These are phyloP conservation scores for Boletus eberwhitei DNA, from an alignment of 768 basidiomycete genomes.

Conservation along the genomic window DNA sequence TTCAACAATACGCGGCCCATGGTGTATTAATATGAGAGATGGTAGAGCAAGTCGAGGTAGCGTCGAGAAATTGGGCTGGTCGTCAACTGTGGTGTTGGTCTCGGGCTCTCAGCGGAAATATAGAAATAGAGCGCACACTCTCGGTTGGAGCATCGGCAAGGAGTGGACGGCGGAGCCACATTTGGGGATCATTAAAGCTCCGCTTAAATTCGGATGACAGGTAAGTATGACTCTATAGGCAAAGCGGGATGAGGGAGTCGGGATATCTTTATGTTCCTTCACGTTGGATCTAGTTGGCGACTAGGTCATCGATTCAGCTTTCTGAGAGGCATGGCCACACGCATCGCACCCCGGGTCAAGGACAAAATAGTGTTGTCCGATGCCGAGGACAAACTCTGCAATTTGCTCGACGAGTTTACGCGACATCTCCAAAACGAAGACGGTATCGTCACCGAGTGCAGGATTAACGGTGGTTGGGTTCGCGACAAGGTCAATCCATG, in stretches of 20 bases:
- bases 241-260: background rate
- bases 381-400: slow-evolving; percentile 66
- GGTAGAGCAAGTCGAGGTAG: background rate
- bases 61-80: background rate
- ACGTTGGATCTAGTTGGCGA: slow-evolving; percentile 7
- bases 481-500: slow-evolving; percentile 79
- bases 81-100: slow-evolving; percentile 10
- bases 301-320: background rate
- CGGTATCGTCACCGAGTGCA: slow-evolving; percentile 60
- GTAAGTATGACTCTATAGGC: background rate
- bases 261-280: slow-evolving; percentile 1
- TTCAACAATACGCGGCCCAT: slow-evolving; percentile 90
- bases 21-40: slow-evolving; percentile 9
- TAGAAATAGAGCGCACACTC: slow-evolving; percentile 6
- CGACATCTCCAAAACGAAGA: slow-evolving; percentile 49
- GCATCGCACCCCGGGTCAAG: slow-evolving; percentile 30
- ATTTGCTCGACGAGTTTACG: slow-evolving; percentile 78
- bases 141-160: slow-evolving; percentile 21
- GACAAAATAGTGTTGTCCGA: slow-evolving; percentile 56
- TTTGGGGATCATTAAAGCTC: slow-evolving; percentile 20
- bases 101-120: slow-evolving; percentile 4
- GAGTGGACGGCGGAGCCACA: slow-evolving; percentile 10
- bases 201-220: slow-evolving; percentile 19
- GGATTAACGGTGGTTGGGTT: slow-evolving; percentile 98
- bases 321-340: slow-evolving; percentile 30